Evolutionary conservation across 257 asterid species (phyloP).

Genomic region (Mitragyna speciosa): DNA sequence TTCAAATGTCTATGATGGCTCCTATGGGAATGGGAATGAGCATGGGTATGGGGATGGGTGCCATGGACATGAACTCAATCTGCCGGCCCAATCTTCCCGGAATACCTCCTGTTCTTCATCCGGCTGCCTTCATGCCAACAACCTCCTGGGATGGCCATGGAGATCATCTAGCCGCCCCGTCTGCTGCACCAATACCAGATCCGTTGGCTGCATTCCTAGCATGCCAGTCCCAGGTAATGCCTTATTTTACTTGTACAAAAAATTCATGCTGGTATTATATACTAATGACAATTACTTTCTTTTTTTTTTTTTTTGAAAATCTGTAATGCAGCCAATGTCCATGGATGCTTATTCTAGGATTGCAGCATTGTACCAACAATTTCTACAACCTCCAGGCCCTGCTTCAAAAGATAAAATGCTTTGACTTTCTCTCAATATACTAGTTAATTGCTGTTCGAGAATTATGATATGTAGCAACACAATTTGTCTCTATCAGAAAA

Average conservation of each 20-base stretch:
- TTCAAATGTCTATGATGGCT: conserved; percentile 78
- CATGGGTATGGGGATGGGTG: conserved; percentile 47
- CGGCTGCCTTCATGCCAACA: conserved; percentile 44
- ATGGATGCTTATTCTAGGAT: conserved; percentile 62
- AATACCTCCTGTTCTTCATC: conserved; percentile 25
- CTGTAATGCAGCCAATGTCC: conserved; percentile 54
- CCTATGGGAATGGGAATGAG: conserved; percentile 43
- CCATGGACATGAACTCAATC: conserved; percentile 54
- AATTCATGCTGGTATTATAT: not conserved
- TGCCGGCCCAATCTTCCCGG: conserved; percentile 40
- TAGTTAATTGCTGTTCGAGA: not conserved
- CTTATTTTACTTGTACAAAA: not conserved
- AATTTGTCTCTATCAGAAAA: not conserved
- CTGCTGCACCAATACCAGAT: conserved; percentile 39
- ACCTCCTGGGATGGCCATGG: conserved; percentile 57
- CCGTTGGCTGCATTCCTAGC: conserved; percentile 51
- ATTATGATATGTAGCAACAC: no score
- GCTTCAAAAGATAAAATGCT: conserved; percentile 27
- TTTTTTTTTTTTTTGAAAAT: not conserved
- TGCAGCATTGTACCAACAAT: conserved; percentile 69
- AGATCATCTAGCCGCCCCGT: conserved; percentile 28
- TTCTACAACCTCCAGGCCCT: conserved; percentile 47
- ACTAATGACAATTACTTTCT: not conserved
- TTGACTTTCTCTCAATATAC: not conserved
- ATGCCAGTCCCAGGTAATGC: conserved; percentile 60